Percentiles rank a stretch among this genome's conserved stretches.
These are phyloP conservation scores for Penicillium psychrosexuale DNA, from an alignment of 2,329 filamentous ascomycete genomes.

Conservation along the genomic window DNA sequence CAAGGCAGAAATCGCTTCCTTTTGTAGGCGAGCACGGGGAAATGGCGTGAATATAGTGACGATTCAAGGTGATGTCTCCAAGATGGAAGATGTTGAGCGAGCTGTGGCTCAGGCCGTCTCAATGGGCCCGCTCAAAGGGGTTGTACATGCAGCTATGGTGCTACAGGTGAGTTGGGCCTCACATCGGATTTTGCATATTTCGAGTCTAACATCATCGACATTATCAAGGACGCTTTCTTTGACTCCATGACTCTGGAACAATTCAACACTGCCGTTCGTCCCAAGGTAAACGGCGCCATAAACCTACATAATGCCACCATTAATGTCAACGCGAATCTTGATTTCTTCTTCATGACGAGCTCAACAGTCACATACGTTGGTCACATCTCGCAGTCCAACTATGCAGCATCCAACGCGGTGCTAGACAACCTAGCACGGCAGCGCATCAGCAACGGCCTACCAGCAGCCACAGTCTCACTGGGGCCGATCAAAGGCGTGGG, in stretches of 20 bases:
- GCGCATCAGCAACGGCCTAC: no score
- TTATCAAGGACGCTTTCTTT: not conserved
- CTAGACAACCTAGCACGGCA: no score
- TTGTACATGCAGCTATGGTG: constrained; percentile 22
- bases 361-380: constrained; percentile 37
- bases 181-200: not conserved
- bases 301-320: no score
- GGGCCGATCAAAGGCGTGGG: no score
- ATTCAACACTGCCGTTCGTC: no score
- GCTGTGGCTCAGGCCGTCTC: not conserved
- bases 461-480: no score
- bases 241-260: no score
- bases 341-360: constrained; percentile 64
- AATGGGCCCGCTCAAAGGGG: constrained; percentile 9
- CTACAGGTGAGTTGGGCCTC: constrained; percentile 9
- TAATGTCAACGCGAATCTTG: constrained; percentile 31
- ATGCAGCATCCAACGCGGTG: no score
- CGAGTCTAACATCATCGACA: not conserved
- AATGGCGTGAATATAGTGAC: not conserved
- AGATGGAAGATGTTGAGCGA: not conserved
- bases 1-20: not conserved
- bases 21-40: not conserved
- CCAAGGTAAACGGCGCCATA: no score
- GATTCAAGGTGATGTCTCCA: not conserved
- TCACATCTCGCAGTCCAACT: not conserved